Percentiles rank a stretch among this genome's conserved stretches.
These are phyloP conservation scores for barrel medic (Medicago truncatula) DNA, from an alignment of 306 rosid genomes.

Conservation along the genomic window DNA sequence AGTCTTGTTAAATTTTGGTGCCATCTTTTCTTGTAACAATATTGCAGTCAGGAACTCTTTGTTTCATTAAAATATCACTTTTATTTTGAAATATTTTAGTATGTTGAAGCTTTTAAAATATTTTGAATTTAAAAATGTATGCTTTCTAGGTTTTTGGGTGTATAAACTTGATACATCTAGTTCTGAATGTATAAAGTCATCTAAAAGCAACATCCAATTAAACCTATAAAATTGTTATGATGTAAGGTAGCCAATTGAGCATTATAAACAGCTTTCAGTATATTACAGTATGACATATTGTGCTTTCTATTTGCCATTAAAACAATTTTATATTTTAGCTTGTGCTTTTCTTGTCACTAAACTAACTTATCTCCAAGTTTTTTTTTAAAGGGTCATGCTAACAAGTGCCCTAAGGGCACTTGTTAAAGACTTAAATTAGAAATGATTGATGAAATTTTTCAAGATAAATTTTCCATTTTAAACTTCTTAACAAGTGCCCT, in stretches of 20 bases:
- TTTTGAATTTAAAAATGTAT: not conserved
- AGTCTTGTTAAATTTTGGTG: slow-evolving; percentile 2
- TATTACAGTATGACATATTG: not conserved
- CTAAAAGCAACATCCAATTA: slow-evolving; percentile 17
- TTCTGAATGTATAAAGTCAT: slow-evolving; percentile 21
- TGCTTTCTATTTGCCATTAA: slow-evolving; percentile 12
- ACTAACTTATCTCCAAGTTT: not conserved
- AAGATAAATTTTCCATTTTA: too few relatives aligned
- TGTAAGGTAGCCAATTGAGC: slow-evolving; percentile 16
- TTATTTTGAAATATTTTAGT: not conserved
- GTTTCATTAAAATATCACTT: not conserved
- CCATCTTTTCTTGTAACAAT: slow-evolving; percentile 24
- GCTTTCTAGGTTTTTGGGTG: not conserved
- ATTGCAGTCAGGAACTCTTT: not conserved
- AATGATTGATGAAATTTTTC: too few relatives aligned
- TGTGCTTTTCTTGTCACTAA: not conserved
- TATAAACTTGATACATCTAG: not conserved
- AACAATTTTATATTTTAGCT: slow-evolving; percentile 5
- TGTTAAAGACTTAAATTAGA: too few relatives aligned
- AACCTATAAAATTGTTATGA: slow-evolving; percentile 6
- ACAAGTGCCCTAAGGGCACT: too few relatives aligned
- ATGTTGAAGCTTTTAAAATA: not conserved
- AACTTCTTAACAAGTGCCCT: too few relatives aligned
- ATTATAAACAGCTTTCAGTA: slow-evolving; percentile 22
- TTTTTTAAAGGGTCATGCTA: too few relatives aligned